Conservation (phyloP, 495 filamentous ascomycete species). For the Corynascus novoguineensis region DNA sequence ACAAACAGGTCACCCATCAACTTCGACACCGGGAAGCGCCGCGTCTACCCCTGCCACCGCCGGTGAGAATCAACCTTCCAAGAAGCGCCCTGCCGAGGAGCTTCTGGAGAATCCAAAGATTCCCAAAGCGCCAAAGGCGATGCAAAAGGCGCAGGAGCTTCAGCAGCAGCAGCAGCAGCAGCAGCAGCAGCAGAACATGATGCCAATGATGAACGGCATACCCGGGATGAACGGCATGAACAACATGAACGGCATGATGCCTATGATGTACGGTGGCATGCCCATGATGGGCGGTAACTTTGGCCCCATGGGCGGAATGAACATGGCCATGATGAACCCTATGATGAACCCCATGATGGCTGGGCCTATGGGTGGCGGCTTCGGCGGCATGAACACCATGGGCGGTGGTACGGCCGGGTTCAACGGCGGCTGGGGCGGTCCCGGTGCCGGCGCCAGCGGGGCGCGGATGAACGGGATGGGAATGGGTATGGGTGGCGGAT, state of each 20-base stretch:
- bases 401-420: conserved; percentile 43
- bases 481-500: conserved; percentile 24
- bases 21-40: conserved; percentile 18
- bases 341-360: no score
- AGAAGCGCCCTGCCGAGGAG: conserved; percentile 80
- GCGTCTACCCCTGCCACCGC: conserved; percentile 28
- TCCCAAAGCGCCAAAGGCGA: conserved; percentile 54
- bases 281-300: conserved; percentile 33
- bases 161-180: conserved; percentile 39
- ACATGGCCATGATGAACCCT: conserved; percentile 39
- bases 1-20: conserved; percentile 7
- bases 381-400: conserved; percentile 21
- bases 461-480: conserved; percentile 28
- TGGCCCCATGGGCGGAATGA: no score
- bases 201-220: conserved; percentile 33
- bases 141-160: conserved; percentile 46
- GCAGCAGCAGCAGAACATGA: conserved; percentile 30
- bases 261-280: conserved; percentile 24
- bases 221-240: conserved; percentile 35
- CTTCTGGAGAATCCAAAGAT: conserved; percentile 60
- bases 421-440: conserved; percentile 22
- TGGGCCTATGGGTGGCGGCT: conserved; percentile 24
- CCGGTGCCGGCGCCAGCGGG: conserved; percentile 4
- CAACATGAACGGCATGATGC: conserved; percentile 33
- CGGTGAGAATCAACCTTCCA: conserved; percentile 43